Conservation (phyloP, 805 yeast genomes). For the Yarrowia sp. region DNA sequence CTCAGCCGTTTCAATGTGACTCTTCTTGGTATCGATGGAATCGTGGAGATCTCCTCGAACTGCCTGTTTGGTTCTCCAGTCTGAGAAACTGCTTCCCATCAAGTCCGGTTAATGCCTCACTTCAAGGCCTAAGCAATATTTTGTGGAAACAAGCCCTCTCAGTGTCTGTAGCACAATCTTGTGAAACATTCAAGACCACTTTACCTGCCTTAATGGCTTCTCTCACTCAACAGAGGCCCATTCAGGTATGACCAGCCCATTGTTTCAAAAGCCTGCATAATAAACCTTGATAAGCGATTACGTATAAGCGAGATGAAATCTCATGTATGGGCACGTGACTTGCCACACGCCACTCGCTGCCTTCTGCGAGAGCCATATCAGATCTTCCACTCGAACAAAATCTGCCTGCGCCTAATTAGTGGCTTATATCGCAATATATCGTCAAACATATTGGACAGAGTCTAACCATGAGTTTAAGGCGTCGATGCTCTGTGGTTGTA, state of each 20-base stretch:
- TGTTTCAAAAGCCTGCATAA: neutral
- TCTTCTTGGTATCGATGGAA: neutral
- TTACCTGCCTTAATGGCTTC: too few relatives aligned
- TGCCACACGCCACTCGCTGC: neutral
- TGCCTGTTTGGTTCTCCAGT: too few relatives aligned
- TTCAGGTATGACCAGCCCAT: too few relatives aligned
- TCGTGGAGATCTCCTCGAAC: neutral
- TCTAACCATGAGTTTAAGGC: conserved; percentile 13
- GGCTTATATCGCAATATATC: neutral
- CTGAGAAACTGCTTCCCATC: too few relatives aligned
- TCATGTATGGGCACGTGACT: conserved; percentile 1
- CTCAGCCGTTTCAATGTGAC: too few relatives aligned
- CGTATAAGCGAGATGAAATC: conserved; percentile 9
- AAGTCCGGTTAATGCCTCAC: neutral
- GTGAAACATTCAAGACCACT: too few relatives aligned
- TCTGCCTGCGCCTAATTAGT: neutral
- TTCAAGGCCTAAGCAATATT: too few relatives aligned
- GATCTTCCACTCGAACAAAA: too few relatives aligned
- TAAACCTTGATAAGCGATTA: conserved; percentile 18
- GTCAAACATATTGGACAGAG: conserved; percentile 1
- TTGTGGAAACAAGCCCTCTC: too few relatives aligned
- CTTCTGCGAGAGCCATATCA: too few relatives aligned
- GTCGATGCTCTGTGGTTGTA: neutral
- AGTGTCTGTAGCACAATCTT: too few relatives aligned
- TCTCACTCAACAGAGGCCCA: too few relatives aligned